Conservation (phyloP, 352 stramenopile species). For the Pythium utonaiense region DNA sequence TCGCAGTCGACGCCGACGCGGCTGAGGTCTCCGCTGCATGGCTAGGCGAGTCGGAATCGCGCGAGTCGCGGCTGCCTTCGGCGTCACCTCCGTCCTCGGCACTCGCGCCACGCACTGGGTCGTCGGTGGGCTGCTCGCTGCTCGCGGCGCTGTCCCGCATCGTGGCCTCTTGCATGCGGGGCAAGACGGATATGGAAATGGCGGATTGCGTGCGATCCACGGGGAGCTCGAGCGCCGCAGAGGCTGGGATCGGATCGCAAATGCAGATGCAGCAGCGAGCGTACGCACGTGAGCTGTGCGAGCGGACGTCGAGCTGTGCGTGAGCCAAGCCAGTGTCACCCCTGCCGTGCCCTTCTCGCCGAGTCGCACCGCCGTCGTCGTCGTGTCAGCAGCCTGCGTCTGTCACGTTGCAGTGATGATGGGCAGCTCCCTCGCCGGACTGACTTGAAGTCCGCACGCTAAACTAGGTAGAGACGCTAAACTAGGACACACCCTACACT, state of each 20-base stretch:
- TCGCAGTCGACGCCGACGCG: background rate
- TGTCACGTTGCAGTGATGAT: constrained; percentile 4
- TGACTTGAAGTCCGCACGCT: constrained; percentile 1
- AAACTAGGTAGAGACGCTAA: background rate
- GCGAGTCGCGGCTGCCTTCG: background rate
- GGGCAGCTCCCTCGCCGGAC: background rate
- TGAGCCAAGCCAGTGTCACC: no score
- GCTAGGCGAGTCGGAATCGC: background rate
- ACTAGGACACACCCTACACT: background rate
- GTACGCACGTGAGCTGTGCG: background rate
- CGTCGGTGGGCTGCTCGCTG: background rate
- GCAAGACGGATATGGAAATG: background rate
- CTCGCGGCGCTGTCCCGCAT: background rate
- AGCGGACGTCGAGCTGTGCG: background rate
- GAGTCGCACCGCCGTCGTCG: background rate
- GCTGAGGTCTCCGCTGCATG: background rate
- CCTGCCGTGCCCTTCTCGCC: background rate
- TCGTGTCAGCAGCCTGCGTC: background rate
- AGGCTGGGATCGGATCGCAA: background rate
- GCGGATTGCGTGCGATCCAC: background rate
- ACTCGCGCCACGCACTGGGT: background rate
- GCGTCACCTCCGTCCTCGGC: background rate
- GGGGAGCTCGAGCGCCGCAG: background rate
- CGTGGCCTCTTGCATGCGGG: background rate
- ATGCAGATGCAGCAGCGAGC: background rate